A percentile compares a stretch with the other conserved stretches of the same genome.
Conservation (phyloP, 2,329 filamentous ascomycete species). For the Aspergillus pseudotamarii region DNA sequence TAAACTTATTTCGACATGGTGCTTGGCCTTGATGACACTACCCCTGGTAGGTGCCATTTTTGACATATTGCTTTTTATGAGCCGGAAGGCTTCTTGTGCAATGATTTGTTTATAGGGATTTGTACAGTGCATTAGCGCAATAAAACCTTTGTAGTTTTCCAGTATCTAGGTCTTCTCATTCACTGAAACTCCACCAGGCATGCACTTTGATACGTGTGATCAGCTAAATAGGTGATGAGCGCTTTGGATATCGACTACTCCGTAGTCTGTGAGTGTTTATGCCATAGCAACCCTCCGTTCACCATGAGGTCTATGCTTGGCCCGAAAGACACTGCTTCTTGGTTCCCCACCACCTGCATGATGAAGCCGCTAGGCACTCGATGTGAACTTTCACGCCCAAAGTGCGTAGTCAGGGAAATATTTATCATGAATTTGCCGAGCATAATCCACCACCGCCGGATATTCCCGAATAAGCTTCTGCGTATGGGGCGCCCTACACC, state of each 20-base stretch:
- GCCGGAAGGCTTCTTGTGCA: constrained; percentile 27
- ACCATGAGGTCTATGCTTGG: neutral
- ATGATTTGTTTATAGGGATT: constrained; percentile 34
- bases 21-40: constrained; percentile 35
- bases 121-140: constrained; percentile 24
- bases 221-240: neutral
- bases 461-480: constrained; percentile 49
- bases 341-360: neutral
- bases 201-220: neutral
- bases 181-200: neutral
- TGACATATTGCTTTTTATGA: constrained; percentile 25
- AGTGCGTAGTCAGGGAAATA: constrained; percentile 63
- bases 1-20: constrained; percentile 24
- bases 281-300: neutral
- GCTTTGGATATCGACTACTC: neutral
- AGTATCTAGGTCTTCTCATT: neutral
- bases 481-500: constrained; percentile 51
- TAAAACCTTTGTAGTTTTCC: constrained; percentile 5
- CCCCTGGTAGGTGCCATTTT: constrained; percentile 41
- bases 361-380: neutral
- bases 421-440: constrained; percentile 55
- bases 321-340: neutral
- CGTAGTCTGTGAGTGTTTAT: neutral
- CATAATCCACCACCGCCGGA: constrained; percentile 59
- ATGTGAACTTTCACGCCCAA: constrained; percentile 27